Evolutionary conservation across 2,329 filamentous ascomycete genomes (phyloP).

Genomic region (Colletotrichum paranaense): DNA sequence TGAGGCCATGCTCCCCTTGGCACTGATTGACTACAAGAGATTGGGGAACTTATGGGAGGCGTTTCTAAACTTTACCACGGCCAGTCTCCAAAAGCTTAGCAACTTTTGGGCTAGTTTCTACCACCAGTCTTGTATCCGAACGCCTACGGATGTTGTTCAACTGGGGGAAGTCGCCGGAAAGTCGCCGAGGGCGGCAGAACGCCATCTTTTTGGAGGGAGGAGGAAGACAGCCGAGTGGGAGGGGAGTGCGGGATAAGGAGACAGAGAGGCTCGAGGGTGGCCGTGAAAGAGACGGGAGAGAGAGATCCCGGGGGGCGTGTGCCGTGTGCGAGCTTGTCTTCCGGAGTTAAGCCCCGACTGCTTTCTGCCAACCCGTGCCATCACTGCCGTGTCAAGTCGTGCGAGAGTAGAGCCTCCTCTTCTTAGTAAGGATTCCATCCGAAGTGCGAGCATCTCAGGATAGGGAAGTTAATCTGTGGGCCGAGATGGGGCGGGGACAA

Average conservation of each 20-base stretch:
- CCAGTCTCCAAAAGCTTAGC: not conserved
- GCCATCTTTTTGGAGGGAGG: not conserved
- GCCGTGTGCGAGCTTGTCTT: not conserved
- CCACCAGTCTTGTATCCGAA: not conserved
- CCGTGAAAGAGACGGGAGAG: too few relatives aligned
- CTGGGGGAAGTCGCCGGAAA: conserved; percentile 16
- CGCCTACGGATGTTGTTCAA: not conserved
- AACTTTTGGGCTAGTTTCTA: not conserved
- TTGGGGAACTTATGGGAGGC: not conserved
- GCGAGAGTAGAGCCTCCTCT: not conserved
- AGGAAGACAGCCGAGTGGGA: not conserved
- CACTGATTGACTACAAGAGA: not conserved
- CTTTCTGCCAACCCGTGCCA: not conserved
- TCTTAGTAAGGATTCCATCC: not conserved
- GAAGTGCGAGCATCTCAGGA: not conserved
- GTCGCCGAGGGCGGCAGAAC: conserved; percentile 8
- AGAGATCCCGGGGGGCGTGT: not conserved
- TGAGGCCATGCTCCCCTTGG: not conserved
- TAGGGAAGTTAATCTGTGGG: not conserved
- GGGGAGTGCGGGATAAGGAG: not conserved
- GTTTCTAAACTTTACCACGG: not conserved
- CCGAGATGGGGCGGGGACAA: not conserved
- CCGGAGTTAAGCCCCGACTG: conserved; percentile 19
- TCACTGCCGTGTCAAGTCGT: not conserved
- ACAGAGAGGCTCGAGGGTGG: not conserved